phyloP scores from a whole-genome alignment of 345 rosid species.

The Eucalyptus pauciflora region DNA sequence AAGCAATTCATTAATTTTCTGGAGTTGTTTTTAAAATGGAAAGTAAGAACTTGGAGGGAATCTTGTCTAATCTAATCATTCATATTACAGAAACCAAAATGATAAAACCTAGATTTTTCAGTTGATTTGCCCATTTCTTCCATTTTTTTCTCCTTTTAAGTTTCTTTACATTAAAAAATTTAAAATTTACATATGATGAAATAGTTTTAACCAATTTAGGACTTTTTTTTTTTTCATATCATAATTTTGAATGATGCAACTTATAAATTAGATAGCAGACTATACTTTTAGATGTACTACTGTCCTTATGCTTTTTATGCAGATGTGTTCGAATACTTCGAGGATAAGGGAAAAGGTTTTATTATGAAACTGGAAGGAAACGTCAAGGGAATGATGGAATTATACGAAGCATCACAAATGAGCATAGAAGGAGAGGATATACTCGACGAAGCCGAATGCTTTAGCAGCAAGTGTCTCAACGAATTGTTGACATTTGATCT shows the following conservation, averaged over 20 bases:
- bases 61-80: no score
- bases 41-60: no score
- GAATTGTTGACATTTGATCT: neutral
- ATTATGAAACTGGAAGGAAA: neutral
- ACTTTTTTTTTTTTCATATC: neutral
- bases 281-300: neutral
- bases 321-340: conserved; percentile 19
- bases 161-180: neutral
- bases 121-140: neutral
- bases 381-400: conserved; percentile 8
- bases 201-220: neutral
- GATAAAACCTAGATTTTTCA: neutral
- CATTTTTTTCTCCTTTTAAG: neutral
- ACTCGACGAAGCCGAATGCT: conserved; percentile 16
- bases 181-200: neutral
- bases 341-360: neutral
- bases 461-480: neutral
- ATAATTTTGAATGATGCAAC: neutral
- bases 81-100: neutral
- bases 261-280: neutral
- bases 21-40: no score
- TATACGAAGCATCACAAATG: conserved; percentile 50
- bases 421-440: conserved; percentile 27
- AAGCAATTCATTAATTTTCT: no score
- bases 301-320: neutral